Conservation (phyloP, 2,329 filamentous ascomycete species). For the Aspergillus sp. region DNA sequence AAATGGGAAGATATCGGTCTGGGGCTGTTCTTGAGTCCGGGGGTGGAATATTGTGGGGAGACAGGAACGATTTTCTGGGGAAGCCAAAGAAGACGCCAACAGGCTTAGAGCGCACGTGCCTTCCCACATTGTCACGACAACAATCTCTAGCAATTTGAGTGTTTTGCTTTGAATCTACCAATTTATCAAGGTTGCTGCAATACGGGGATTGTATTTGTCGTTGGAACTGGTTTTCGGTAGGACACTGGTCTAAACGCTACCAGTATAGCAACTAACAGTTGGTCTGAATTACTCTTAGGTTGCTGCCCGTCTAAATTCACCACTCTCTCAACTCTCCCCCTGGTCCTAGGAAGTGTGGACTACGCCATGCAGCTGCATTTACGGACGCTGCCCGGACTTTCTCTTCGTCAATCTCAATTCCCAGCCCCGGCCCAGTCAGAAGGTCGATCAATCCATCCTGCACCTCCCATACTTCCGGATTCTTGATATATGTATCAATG, state of each 20-base stretch:
- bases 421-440: constrained; percentile 61
- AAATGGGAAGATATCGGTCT: no score
- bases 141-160: no score
- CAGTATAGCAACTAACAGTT: background rate
- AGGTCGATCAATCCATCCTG: constrained; percentile 64
- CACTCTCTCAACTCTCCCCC: constrained; percentile 15
- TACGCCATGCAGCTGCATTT: constrained; percentile 61
- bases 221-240: no score
- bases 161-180: no score
- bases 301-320: background rate
- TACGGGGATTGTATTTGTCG: no score
- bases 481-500: constrained; percentile 66
- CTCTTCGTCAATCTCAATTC: constrained; percentile 71
- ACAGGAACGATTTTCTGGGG: background rate
- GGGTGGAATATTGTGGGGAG: background rate
- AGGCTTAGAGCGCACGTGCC: background rate
- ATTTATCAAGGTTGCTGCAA: no score
- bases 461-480: constrained; percentile 65
- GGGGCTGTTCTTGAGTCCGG: background rate
- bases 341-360: constrained; percentile 12
- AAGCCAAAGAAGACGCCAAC: background rate
- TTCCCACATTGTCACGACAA: background rate
- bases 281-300: background rate
- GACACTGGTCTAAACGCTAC: background rate
- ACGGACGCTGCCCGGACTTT: constrained; percentile 60